Percentiles rank a stretch among this genome's conserved stretches.
phyloP scores from a whole-genome alignment of 129 eudicot genomes.

The Pulicaria dysenterica region DNA sequence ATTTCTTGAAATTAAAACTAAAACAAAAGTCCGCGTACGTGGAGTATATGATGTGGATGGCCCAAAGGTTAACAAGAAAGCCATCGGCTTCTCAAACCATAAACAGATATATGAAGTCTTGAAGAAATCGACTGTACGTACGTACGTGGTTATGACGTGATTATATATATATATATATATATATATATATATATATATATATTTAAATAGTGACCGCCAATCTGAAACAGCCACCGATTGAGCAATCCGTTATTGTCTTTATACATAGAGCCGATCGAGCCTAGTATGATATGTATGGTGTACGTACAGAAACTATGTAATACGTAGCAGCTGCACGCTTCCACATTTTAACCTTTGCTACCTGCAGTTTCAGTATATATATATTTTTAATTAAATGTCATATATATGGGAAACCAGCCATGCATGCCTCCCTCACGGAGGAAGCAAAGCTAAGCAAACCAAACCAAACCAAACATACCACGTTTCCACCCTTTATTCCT shows the following conservation, averaged over 20 bases:
- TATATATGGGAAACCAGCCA: conserved; percentile 17
- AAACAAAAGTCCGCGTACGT: conserved; percentile 1
- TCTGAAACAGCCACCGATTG: conserved; percentile 14
- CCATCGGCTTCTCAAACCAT: conserved; percentile 18
- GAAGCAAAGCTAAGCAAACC: conserved; percentile 19
- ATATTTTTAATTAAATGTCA: neutral
- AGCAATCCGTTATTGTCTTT: conserved; percentile 9
- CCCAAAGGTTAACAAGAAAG: conserved; percentile 20
- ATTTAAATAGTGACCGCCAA: neutral
- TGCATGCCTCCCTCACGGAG: conserved; percentile 15
- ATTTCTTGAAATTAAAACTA: neutral
- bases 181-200: no score
- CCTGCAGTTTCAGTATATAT: neutral
- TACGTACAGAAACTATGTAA: conserved; percentile 6
- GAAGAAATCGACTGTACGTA: conserved; percentile 28
- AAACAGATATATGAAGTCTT: conserved; percentile 19
- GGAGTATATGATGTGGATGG: neutral
- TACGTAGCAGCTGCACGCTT: neutral
- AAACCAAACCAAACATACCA: conserved; percentile 4
- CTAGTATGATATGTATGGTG: neutral
- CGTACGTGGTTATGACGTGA: neutral
- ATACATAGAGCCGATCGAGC: neutral
- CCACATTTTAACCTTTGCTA: conserved; percentile 20
- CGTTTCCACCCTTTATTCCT: conserved; percentile 19
- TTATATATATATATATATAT: no score